Conservation (phyloP, 1,284 basidiomycete species). For the Uromyces viciae-fabae region DNA sequence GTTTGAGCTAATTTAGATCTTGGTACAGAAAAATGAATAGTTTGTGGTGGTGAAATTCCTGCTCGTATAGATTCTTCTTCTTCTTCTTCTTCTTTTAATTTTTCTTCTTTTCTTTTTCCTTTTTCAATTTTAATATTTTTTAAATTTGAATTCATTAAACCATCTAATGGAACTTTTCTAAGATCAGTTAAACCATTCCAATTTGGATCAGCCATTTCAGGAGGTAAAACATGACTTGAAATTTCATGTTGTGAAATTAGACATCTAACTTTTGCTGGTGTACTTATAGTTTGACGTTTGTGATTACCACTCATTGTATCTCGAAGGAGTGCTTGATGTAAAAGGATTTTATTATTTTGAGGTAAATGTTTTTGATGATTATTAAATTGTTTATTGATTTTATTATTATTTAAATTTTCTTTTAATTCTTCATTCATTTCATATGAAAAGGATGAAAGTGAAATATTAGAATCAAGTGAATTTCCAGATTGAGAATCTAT, state of each 20-base stretch:
- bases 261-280: constrained; percentile 8
- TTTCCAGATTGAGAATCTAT: constrained; percentile 13
- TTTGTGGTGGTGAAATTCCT: constrained; percentile 54
- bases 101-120: background rate
- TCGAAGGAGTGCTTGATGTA: constrained; percentile 33
- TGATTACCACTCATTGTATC: constrained; percentile 23
- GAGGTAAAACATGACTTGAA: background rate
- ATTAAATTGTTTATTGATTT: background rate
- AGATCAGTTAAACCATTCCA: constrained; percentile 55
- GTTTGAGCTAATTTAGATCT: constrained; percentile 52
- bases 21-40: constrained; percentile 53
- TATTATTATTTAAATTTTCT: background rate
- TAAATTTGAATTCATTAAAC: constrained; percentile 46
- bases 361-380: background rate
- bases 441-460: constrained; percentile 19
- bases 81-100: constrained; percentile 46
- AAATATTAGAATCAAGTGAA: constrained; percentile 32
- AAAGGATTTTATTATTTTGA: constrained; percentile 13
- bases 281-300: constrained; percentile 29
- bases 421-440: background rate
- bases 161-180: constrained; percentile 52
- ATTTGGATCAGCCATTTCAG: constrained; percentile 39
- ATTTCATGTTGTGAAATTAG: background rate
- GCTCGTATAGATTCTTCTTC: constrained; percentile 51
- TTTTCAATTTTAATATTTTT: background rate